These are phyloP conservation scores for Pseudopithomyces maydicus DNA, from an alignment of 2,329 filamentous ascomycete species.

Conservation along the genomic window DNA sequence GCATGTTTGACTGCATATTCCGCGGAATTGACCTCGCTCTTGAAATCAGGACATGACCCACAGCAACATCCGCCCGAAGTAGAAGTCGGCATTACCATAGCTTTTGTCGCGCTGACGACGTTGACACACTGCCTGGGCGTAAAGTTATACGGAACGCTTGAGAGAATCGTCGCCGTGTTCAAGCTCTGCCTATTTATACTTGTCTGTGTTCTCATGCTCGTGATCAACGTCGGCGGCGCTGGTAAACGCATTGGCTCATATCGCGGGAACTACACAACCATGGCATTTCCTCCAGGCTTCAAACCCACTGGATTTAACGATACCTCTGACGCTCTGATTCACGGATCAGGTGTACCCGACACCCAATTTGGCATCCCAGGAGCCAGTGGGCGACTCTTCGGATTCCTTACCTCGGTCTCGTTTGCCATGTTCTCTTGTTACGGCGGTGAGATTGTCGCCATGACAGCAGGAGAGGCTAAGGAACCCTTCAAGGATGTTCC, in stretches of 20 bases:
- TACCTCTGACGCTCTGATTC: constrained; percentile 5
- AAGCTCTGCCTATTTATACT: constrained; percentile 35
- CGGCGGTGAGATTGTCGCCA: constrained; percentile 36
- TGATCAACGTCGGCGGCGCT: constrained; percentile 32
- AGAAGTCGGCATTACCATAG: constrained; percentile 27
- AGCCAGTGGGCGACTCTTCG: constrained; percentile 29
- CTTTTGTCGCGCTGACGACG: constrained; percentile 27
- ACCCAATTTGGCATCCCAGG: constrained; percentile 27
- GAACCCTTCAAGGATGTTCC: constrained; percentile 36
- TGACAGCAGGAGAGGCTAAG: constrained; percentile 38
- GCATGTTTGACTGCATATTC: constrained; percentile 28
- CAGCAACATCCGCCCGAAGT: constrained; percentile 13
- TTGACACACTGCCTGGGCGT: constrained; percentile 30
- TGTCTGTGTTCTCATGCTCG: constrained; percentile 30
- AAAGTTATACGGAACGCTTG: constrained; percentile 37
- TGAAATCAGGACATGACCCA: constrained; percentile 16
- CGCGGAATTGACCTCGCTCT: constrained; percentile 23
- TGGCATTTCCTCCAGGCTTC: constrained; percentile 28
- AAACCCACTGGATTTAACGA: constrained; percentile 28
- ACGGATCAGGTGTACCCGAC: constrained; percentile 14
- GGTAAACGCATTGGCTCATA: constrained; percentile 17
- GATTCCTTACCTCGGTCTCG: constrained; percentile 36
- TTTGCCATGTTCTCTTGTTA: constrained; percentile 40
- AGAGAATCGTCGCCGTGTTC: constrained; percentile 37
- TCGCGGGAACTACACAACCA: constrained; percentile 22